A percentile compares a stretch with the other conserved stretches of the same genome.
phyloP scores from a whole-genome alignment of 164 flowering plant genomes.

The Houttuynia cordata region DNA sequence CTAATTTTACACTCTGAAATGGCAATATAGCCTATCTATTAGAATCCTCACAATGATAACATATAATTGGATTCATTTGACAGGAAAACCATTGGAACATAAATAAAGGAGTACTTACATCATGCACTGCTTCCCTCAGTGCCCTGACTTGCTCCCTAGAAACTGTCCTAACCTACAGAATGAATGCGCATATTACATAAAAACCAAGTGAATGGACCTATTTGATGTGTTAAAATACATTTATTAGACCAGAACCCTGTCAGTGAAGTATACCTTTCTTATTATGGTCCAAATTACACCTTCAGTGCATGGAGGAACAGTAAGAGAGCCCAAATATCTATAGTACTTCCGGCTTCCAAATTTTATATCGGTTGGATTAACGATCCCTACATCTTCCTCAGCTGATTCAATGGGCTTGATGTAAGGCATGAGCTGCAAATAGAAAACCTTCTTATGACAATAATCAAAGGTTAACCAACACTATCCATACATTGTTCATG shows the following conservation, averaged over 20 bases:
- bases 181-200: background rate
- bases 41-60: background rate
- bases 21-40: background rate
- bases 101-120: background rate
- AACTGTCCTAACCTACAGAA: conserved; percentile 48
- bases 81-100: background rate
- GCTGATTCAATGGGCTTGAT: conserved; percentile 5
- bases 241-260: background rate
- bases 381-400: conserved; percentile 24
- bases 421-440: background rate
- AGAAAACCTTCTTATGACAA: background rate
- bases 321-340: conserved; percentile 68
- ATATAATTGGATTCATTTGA: background rate
- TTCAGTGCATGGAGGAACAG: conserved; percentile 69
- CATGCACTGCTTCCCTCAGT: conserved; percentile 23
- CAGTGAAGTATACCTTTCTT: conserved; percentile 28
- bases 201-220: background rate
- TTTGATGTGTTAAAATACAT: background rate
- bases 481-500: no score
- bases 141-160: conserved; percentile 48
- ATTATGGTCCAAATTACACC: conserved; percentile 57
- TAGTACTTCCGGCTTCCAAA: conserved; percentile 41
- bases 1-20: no score
- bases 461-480: no score
- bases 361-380: conserved; percentile 47